phyloP scores from a whole-genome alignment of 371 early-diverging fungal genomes.

The Haplosporangium sp. region DNA sequence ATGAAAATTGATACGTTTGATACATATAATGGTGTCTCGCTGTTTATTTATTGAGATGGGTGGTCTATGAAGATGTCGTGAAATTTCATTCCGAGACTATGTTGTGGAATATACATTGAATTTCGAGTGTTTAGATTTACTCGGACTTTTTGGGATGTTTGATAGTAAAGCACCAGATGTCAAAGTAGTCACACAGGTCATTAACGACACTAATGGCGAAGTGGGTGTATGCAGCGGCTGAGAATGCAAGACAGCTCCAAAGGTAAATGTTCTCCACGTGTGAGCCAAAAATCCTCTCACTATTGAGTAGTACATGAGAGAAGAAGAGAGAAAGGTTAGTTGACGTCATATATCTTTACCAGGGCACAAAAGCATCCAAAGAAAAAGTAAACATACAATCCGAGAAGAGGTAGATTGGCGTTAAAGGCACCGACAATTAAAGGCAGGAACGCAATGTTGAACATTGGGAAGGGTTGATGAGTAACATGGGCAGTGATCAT shows the following conservation, averaged over 20 bases:
- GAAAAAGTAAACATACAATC: conserved; percentile 60
- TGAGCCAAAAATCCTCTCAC: conserved; percentile 57
- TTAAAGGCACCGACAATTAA: conserved; percentile 77
- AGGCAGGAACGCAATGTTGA: conserved; percentile 72
- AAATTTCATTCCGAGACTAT: not conserved
- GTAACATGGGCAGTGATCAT: conserved; percentile 92
- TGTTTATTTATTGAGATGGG: not conserved
- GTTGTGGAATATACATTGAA: not conserved
- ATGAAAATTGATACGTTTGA: not conserved
- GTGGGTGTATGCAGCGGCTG: conserved; percentile 72
- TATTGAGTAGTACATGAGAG: conserved; percentile 1
- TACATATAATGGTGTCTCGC: too few species aligned
- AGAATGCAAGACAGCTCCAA: conserved; percentile 65
- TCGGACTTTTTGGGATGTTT: conserved; percentile 68
- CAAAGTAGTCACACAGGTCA: conserved; percentile 84
- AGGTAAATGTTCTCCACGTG: conserved; percentile 65
- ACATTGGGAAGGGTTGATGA: conserved; percentile 80
- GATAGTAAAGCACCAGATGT: conserved; percentile 88
- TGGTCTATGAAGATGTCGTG: conserved; percentile 3
- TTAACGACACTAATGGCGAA: conserved; percentile 81
- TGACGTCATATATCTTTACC: not conserved
- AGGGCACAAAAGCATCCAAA: not conserved
- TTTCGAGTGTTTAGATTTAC: conserved; percentile 2
- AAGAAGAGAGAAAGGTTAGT: too few species aligned
- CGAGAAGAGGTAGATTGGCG: conserved; percentile 65